These are phyloP conservation scores for Aureobasidium uvarum DNA, from an alignment of 2,329 filamentous ascomycete genomes.

Conservation along the genomic window DNA sequence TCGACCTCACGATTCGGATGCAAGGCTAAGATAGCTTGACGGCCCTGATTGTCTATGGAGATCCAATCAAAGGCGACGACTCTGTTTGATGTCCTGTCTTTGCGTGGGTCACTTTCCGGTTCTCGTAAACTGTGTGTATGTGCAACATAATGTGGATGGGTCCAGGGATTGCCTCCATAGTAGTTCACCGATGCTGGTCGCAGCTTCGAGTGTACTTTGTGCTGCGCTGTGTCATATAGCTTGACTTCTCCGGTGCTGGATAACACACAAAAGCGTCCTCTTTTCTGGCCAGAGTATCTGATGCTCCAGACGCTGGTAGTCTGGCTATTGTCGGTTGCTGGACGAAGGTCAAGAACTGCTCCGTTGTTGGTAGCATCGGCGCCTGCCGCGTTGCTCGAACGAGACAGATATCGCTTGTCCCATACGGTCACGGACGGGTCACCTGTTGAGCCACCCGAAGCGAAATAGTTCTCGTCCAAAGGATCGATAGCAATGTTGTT, in stretches of 20 bases:
- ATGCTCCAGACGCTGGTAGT: conserved; percentile 60
- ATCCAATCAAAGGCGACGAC: conserved; percentile 63
- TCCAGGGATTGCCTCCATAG: conserved; percentile 41
- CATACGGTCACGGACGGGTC: conserved; percentile 73
- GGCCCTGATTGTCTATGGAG: conserved; percentile 46
- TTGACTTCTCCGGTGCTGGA: conserved; percentile 61
- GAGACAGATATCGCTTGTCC: conserved; percentile 61
- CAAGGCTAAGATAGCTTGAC: conserved; percentile 54
- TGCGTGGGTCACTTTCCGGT: conserved; percentile 48
- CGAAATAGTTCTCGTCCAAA: conserved; percentile 77
- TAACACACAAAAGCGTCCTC: conserved; percentile 58
- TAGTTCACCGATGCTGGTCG: conserved; percentile 30
- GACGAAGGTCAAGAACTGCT: conserved; percentile 58
- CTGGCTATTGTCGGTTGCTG: conserved; percentile 51
- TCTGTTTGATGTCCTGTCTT: conserved; percentile 45
- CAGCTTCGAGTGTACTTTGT: conserved; percentile 39
- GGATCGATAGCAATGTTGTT: conserved; percentile 74
- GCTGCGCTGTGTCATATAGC: conserved; percentile 55
- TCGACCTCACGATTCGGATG: conserved; percentile 53
- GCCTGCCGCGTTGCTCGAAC: conserved; percentile 33
- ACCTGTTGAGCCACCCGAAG: conserved; percentile 69
- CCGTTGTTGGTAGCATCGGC: conserved; percentile 55
- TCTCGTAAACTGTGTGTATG: conserved; percentile 44
- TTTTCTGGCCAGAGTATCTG: conserved; percentile 58
- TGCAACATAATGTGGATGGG: conserved; percentile 47